Evolutionary conservation across 2,329 filamentous ascomycete species (phyloP), one percentile per base, ranked within the genome.

Genomic region (Sporothrix globosa): DNA sequence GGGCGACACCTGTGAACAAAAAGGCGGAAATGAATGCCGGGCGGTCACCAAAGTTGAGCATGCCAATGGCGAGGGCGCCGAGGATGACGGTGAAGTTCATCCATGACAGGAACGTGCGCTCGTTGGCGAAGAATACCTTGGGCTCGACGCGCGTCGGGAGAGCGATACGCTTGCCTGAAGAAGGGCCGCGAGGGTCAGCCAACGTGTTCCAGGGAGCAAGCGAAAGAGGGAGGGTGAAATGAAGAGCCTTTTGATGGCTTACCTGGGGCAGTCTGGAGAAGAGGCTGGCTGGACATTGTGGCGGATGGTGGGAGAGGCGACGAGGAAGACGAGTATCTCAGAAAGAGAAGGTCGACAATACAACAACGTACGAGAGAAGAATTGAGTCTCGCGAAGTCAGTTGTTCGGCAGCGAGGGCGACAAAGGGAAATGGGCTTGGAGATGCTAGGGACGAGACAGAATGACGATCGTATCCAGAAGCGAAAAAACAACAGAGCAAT

Each of bases 101-200:
- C 96, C 96, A 99, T 82, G 93, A 97, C 78, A 99, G 90, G 81
- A 99, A 99, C 74, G 96, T 99, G 74, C 96, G 93, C 84, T 99
- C 96, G 86, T 99, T 99, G 83, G 96, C 96, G 86, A 99, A 99
- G 89, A 98, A 99, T 85, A 99, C 96, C 83, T 99, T 99, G 77
- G 96, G 96, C 82, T 99, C 96, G 82, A 99, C 95, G 76, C 96
- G 93, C 72, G 95, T 97, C 71, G 96, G 96, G 74, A 99, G 92
- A 77, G 96, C 95, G 80, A 99, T 98, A 79, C 95, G 93, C 85
- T 99, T 99, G 87, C 95, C 95, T 97, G 50, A 53, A 66, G 34
- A 61, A 24, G 34, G n/a, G 50, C 14, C 10, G 69, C 67, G 52
- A 39, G 34, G 7, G 39, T 70, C 27, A 54, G 56, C 10, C 24